Percentiles rank a stretch among this genome's conserved stretches.
phyloP scores from a whole-genome alignment of 192 early-diverging fungal genomes.

The Dissophora ornata region DNA sequence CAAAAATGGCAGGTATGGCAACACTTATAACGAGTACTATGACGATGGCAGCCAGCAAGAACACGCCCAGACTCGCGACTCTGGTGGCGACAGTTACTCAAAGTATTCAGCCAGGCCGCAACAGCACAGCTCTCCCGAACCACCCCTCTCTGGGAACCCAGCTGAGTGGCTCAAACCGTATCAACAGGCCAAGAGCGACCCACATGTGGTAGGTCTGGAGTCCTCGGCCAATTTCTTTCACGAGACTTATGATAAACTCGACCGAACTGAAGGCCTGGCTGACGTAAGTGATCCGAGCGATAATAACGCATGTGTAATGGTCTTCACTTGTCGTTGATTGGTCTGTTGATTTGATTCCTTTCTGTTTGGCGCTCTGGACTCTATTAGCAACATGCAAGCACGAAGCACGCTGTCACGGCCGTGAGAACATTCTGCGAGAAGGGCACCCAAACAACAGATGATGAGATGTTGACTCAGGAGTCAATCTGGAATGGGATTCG shows the following conservation, averaged over 20 bases:
- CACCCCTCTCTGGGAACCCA: background rate
- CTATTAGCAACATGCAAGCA: conserved; percentile 21
- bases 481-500: conserved; percentile 29
- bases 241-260: conserved; percentile 27
- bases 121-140: background rate
- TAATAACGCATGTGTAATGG: background rate
- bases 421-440: conserved; percentile 36
- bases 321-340: no score
- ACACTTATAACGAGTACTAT: no score
- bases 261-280: conserved; percentile 15
- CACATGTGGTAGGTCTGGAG: conserved; percentile 5
- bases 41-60: no score
- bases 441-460: conserved; percentile 50
- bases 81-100: no score
- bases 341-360: background rate
- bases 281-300: conserved; percentile 16
- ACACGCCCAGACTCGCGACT: no score
- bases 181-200: conserved; percentile 22
- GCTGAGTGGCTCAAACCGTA: conserved; percentile 25
- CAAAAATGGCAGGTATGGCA: no score
- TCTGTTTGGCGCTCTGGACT: background rate
- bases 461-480: conserved; percentile 6
- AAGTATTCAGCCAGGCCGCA: no score
- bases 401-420: conserved; percentile 6
- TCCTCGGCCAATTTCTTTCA: conserved; percentile 20